Evolutionary conservation across 1,284 basidiomycete genomes (phyloP).

Genomic region (Microbotryomycetes sp.): DNA sequence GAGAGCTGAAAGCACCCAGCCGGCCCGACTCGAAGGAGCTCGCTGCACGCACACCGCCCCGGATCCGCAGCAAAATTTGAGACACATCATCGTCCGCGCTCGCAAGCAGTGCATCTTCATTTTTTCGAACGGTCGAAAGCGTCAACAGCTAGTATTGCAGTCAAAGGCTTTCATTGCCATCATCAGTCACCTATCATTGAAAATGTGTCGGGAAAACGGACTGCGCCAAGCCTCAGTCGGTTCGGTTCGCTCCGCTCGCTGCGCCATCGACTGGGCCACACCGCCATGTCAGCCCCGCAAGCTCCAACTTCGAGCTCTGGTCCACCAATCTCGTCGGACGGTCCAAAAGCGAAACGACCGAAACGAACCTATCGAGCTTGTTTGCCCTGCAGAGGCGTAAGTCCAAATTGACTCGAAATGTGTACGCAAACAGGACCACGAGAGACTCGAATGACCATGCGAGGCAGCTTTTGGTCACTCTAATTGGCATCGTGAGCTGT

Average conservation of each 20-base stretch:
- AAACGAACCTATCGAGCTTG: constrained; percentile 28
- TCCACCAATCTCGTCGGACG: not conserved
- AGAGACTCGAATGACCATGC: too few species aligned
- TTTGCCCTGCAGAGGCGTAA: constrained; percentile 16
- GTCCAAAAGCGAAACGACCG: not conserved
- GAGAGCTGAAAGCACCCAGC: not conserved
- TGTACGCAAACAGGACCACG: too few species aligned
- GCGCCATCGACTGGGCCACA: not conserved
- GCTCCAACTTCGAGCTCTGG: not conserved
- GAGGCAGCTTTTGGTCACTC: not conserved
- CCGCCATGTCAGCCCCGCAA: not conserved
- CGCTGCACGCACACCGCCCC: not conserved
- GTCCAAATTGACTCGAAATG: not conserved
- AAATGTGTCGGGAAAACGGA: too few species aligned
- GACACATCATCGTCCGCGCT: too few species aligned
- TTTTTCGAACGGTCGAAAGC: too few species aligned
- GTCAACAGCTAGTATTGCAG: too few species aligned
- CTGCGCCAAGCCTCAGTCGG: too few species aligned
- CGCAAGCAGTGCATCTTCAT: not conserved
- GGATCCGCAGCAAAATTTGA: too few species aligned
- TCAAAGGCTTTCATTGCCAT: too few species aligned
- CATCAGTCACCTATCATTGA: too few species aligned
- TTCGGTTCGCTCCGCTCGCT: not conserved
- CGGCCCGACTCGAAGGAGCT: too few species aligned
- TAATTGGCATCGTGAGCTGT: not conserved